A percentile compares a stretch with the other conserved stretches of the same genome.
Conservation (phyloP, 805 yeast genomes). For the Myxozyma neglecta region DNA sequence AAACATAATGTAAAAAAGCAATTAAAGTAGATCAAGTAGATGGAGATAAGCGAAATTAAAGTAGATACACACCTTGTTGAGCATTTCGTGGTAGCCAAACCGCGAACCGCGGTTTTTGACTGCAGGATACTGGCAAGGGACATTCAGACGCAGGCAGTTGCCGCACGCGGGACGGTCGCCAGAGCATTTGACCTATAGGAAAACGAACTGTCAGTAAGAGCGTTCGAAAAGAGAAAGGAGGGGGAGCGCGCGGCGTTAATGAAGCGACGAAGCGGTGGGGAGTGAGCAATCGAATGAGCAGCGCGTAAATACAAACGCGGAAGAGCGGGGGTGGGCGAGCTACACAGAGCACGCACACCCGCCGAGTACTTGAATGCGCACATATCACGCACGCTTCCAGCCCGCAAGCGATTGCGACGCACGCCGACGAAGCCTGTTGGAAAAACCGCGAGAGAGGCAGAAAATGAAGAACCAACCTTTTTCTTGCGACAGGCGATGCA, state of each 20-base stretch:
- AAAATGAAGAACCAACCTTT: slow-evolving; percentile 30
- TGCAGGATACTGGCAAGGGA: slow-evolving; percentile 41
- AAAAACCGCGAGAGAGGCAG: background rate
- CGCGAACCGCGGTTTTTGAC: slow-evolving; percentile 43
- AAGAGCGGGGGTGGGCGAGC: no score
- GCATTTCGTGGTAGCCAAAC: slow-evolving; percentile 40
- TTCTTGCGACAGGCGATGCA: slow-evolving; percentile 42
- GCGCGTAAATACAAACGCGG: no score
- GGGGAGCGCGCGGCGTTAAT: background rate
- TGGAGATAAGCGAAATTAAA: background rate
- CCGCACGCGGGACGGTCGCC: slow-evolving; percentile 43
- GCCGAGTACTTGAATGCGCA: no score
- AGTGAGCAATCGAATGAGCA: no score
- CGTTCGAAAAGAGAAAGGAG: background rate
- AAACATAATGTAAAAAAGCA: no score
- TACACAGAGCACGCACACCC: no score
- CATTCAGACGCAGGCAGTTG: slow-evolving; percentile 39
- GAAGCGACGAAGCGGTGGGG: background rate
- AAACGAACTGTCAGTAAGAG: background rate
- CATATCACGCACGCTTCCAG: no score
- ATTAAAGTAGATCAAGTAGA: background rate
- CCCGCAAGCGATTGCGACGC: no score
- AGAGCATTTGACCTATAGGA: slow-evolving; percentile 39
- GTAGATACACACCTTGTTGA: slow-evolving; percentile 27
- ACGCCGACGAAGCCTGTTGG: no score